Percentiles rank a stretch among this genome's conserved stretches.
Conservation (phyloP, 179 eudicot genomes). For the Spergularia azorica region DNA sequence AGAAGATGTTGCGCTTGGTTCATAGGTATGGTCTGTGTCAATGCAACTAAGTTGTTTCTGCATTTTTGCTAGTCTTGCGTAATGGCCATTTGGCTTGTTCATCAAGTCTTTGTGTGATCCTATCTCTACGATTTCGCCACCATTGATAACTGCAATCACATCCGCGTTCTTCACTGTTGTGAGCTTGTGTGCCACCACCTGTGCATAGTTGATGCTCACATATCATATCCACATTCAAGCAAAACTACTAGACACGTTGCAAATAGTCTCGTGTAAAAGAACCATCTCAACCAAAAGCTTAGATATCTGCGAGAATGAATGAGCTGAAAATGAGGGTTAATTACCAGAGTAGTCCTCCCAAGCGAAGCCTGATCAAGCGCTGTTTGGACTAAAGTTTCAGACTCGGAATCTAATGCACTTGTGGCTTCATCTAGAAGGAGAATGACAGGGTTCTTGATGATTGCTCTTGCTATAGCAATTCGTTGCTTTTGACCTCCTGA, state of each 20-base stretch:
- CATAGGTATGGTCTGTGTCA: conserved; percentile 26
- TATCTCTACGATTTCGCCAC: conserved; percentile 37
- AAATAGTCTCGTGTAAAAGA: too few relatives aligned
- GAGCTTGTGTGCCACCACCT: conserved; percentile 56
- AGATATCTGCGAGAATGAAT: too few relatives aligned
- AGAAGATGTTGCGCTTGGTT: conserved; percentile 31
- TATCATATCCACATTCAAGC: too few relatives aligned
- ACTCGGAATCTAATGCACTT: conserved; percentile 47
- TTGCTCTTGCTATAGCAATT: conserved; percentile 49
- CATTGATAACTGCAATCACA: conserved; percentile 37
- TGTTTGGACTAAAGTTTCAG: conserved; percentile 45
- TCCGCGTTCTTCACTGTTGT: conserved; percentile 49
- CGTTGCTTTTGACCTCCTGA: conserved; percentile 58
- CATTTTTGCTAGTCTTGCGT: conserved; percentile 42
- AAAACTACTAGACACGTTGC: too few relatives aligned
- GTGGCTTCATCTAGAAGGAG: conserved; percentile 54
- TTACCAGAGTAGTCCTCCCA: conserved; percentile 50
- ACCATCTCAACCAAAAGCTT: too few relatives aligned
- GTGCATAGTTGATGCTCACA: background rate
- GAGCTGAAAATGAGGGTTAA: too few relatives aligned
- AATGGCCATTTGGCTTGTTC: conserved; percentile 37
- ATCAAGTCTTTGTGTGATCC: conserved; percentile 44
- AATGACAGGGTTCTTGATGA: conserved; percentile 46
- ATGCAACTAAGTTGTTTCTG: conserved; percentile 34
- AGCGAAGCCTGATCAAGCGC: conserved; percentile 50